Conservation (phyloP, 805 yeast genomes). For the Zygoascus tannicola region DNA sequence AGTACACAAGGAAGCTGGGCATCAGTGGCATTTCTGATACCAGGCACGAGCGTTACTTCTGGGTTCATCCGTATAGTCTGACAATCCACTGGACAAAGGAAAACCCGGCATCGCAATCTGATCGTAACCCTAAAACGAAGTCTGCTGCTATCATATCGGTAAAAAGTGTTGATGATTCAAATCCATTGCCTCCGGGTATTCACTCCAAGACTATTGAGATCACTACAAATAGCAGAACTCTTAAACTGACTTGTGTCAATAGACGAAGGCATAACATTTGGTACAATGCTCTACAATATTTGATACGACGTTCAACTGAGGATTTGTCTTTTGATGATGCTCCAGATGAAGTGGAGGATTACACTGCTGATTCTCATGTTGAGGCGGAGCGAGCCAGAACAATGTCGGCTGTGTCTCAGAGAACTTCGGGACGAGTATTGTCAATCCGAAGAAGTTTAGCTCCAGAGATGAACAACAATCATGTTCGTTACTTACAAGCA, state of each 20-base stretch:
- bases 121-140: constrained; percentile 47
- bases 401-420: constrained; percentile 5
- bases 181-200: constrained; percentile 82
- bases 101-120: constrained; percentile 67
- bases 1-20: constrained; percentile 73
- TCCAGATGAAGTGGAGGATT: constrained; percentile 13
- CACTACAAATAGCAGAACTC: constrained; percentile 50
- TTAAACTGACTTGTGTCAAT: constrained; percentile 81
- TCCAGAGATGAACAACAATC: constrained; percentile 18
- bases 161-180: constrained; percentile 71
- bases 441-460: constrained; percentile 19
- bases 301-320: constrained; percentile 40
- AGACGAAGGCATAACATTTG: constrained; percentile 84
- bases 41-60: constrained; percentile 86
- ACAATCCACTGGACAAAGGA: constrained; percentile 82
- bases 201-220: constrained; percentile 77
- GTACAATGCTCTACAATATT: constrained; percentile 73
- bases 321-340: constrained; percentile 19
- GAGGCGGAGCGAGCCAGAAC: constrained; percentile 14
- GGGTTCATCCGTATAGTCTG: constrained; percentile 92
- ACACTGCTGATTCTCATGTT: constrained; percentile 12
- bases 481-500: constrained; percentile 3
- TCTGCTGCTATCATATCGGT: constrained; percentile 75
- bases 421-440: constrained; percentile 11
- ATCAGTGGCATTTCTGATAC: constrained; percentile 54